Evolutionary conservation across 169 alveolate genomes (phyloP).

Genomic region (Plasmodium blacklocki): DNA sequence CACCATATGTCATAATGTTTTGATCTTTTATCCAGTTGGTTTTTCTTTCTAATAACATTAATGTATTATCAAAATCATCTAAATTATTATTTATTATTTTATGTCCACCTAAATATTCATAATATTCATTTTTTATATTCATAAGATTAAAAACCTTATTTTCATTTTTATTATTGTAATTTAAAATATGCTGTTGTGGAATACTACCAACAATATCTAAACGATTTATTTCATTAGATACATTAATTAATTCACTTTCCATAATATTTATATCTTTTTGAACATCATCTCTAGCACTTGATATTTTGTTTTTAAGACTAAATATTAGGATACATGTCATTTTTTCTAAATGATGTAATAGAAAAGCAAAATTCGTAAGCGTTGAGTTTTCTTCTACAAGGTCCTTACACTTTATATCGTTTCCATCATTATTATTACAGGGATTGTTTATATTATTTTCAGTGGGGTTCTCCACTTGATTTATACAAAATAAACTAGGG

Average conservation of each 20-base stretch:
- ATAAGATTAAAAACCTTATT: conserved; percentile 20
- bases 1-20: conserved; percentile 3
- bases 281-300: conserved; percentile 23
- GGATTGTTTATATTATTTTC: not conserved
- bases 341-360: conserved; percentile 13
- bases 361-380: not conserved
- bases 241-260: not conserved
- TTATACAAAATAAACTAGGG: not conserved
- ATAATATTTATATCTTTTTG: not conserved
- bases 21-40: conserved; percentile 16
- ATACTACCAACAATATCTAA: not conserved
- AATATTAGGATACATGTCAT: not conserved
- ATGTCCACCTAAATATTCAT: conserved; percentile 7
- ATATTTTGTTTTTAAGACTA: conserved; percentile 4
- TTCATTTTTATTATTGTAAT: not conserved
- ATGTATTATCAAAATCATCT: conserved; percentile 10
- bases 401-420: not conserved
- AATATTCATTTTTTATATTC: conserved; percentile 20
- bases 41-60: conserved; percentile 9
- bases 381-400: not conserved
- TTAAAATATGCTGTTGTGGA: not conserved
- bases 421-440: not conserved
- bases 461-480: not conserved
- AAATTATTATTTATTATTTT: not conserved
- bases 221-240: conserved; percentile 30